These are phyloP conservation scores for Capronia coronata DNA, from an alignment of 2,329 filamentous ascomycete genomes.

Conservation along the genomic window DNA sequence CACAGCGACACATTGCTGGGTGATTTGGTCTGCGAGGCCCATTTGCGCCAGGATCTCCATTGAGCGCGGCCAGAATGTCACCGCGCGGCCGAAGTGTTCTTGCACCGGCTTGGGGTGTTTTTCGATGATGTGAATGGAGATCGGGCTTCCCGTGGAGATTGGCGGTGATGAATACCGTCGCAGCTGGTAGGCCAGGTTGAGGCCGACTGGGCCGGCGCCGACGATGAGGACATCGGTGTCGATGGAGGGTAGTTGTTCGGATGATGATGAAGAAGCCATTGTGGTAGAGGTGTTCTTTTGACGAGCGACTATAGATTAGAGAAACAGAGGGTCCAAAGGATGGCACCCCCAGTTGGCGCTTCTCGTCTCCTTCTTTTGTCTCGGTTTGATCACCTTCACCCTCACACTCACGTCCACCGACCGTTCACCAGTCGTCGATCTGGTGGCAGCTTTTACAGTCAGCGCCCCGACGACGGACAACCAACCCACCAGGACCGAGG, in stretches of 20 bases:
- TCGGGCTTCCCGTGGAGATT: conserved; percentile 10
- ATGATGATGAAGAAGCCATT: background rate
- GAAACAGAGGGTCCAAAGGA: too few relatives aligned
- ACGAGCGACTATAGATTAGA: too few relatives aligned
- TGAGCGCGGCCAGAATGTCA: conserved; percentile 49
- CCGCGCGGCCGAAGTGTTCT: conserved; percentile 49
- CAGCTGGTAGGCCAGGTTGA: conserved; percentile 24
- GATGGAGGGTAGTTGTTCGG: background rate
- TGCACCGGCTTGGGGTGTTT: conserved; percentile 45
- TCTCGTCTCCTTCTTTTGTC: too few relatives aligned
- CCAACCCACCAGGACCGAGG: too few relatives aligned
- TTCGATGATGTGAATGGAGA: conserved; percentile 45
- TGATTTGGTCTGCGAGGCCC: conserved; percentile 44
- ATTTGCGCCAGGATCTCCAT: conserved; percentile 50
- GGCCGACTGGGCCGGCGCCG: conserved; percentile 23
- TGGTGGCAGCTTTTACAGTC: too few relatives aligned
- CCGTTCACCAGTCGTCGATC: too few relatives aligned
- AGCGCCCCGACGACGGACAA: too few relatives aligned
- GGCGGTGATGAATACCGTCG: conserved; percentile 30
- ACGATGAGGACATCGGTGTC: conserved; percentile 12
- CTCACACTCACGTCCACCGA: too few relatives aligned
- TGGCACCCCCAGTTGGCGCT: too few relatives aligned
- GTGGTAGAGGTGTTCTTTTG: background rate
- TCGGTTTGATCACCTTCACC: too few relatives aligned
- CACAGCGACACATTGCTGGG: conserved; percentile 50